phyloP scores from a whole-genome alignment of 129 eudicot genomes.

The Lonicera japonica region DNA sequence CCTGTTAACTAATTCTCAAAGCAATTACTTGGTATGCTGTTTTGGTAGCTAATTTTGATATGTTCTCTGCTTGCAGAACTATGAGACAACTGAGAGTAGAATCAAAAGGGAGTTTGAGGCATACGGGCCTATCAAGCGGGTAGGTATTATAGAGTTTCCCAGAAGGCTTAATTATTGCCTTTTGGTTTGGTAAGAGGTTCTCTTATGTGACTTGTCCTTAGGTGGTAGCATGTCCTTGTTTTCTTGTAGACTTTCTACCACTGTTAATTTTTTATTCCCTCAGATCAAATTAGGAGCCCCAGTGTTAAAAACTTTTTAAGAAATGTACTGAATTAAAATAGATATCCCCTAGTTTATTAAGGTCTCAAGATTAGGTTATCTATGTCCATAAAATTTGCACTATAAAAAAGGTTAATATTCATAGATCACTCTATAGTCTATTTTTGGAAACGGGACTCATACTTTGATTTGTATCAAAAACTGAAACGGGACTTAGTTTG shows the following conservation, averaged over 20 bases:
- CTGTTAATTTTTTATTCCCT: background rate
- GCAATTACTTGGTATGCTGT: conserved; percentile 3
- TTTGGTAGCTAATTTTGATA: conserved; percentile 1
- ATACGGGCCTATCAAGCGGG: conserved; percentile 99
- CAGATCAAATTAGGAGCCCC: too few relatives aligned
- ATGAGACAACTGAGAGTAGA: conserved; percentile 98
- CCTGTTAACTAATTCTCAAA: conserved; percentile 5
- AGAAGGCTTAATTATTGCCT: conserved; percentile 35
- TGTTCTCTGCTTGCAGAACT: conserved; percentile 51
- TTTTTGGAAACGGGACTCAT: too few relatives aligned
- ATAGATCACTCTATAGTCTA: too few relatives aligned
- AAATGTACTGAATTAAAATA: too few relatives aligned
- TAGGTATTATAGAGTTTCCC: conserved; percentile 83
- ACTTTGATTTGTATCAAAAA: too few relatives aligned
- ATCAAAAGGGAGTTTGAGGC: conserved; percentile 99
- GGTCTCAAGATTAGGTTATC: too few relatives aligned
- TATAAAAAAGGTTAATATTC: too few relatives aligned
- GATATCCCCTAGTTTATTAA: too few relatives aligned
- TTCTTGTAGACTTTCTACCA: background rate
- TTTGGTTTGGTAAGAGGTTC: conserved; percentile 52
- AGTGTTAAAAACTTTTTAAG: too few relatives aligned
- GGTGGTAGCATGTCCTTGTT: background rate
- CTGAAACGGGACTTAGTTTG: too few relatives aligned
- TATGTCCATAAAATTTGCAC: too few relatives aligned
- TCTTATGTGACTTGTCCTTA: conserved; percentile 14